Evolutionary conservation across 169 alveolate species (phyloP).

Genomic region (Cryptosporidium parvum): DNA sequence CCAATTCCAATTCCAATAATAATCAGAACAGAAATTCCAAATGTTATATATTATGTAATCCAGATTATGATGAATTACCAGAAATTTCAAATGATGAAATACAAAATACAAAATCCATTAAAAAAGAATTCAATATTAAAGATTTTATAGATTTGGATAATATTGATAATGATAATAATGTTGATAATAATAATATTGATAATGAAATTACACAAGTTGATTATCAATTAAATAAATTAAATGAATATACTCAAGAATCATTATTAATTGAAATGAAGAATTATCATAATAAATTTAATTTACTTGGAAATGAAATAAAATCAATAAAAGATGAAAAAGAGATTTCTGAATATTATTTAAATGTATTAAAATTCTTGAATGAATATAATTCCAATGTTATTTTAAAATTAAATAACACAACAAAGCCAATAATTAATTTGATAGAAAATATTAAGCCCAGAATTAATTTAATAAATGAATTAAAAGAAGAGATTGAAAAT

Average conservation of each 20-base stretch:
- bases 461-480: neutral
- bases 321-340: slow-evolving; percentile 3
- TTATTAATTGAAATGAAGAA: neutral
- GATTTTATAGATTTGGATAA: neutral
- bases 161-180: neutral
- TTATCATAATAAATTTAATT: neutral
- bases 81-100: neutral
- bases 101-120: neutral
- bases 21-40: neutral
- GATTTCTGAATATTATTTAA: slow-evolving; percentile 16
- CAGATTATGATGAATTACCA: slow-evolving; percentile 46
- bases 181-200: neutral
- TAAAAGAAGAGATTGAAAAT: slow-evolving; percentile 13
- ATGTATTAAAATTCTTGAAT: slow-evolving; percentile 15
- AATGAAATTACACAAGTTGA: neutral
- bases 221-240: slow-evolving; percentile 4
- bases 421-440: slow-evolving; percentile 4
- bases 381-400: slow-evolving; percentile 11
- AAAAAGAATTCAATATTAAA: slow-evolving; percentile 1
- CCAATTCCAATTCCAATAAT: neutral
- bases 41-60: neutral
- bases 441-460: slow-evolving; percentile 12
- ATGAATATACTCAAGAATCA: neutral
- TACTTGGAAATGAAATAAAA: neutral
- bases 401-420: neutral